Conservation (phyloP, 768 basidiomycete genomes). For the Lentinus brumalis region DNA sequence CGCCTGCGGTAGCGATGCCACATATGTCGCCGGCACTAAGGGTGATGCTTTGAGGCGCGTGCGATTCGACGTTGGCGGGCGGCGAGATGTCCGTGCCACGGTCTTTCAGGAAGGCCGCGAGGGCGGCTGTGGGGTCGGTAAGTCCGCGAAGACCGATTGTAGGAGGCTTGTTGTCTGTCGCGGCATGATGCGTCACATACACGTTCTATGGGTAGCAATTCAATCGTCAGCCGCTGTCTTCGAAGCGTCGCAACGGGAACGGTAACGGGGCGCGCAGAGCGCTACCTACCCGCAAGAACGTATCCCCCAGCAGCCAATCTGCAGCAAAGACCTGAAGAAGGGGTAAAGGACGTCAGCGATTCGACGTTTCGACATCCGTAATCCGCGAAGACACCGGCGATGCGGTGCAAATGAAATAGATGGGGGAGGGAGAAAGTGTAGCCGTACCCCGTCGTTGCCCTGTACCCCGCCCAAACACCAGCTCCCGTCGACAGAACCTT, state of each 20-base stretch:
- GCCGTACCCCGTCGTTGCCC: slow-evolving; percentile 48
- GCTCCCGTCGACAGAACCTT: slow-evolving; percentile 38
- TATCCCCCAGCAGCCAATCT: slow-evolving; percentile 65
- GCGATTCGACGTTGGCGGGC: slow-evolving; percentile 21
- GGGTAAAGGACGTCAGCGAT: slow-evolving; percentile 8
- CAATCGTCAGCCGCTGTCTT: slow-evolving; percentile 10
- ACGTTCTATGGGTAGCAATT: slow-evolving; percentile 44
- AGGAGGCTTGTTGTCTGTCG: slow-evolving; percentile 42
- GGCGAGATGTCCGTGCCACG: slow-evolving; percentile 46
- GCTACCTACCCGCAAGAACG: slow-evolving; percentile 51
- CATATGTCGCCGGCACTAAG: slow-evolving; percentile 27
- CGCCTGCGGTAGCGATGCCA: slow-evolving; percentile 34
- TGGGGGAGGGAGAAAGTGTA: not conserved
- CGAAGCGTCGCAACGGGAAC: not conserved
- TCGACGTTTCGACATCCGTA: not conserved
- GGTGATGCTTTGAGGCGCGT: slow-evolving; percentile 8
- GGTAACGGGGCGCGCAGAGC: not conserved
- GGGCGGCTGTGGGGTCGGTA: slow-evolving; percentile 41
- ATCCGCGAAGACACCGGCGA: slow-evolving; percentile 6
- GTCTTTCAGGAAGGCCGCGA: slow-evolving; percentile 40
- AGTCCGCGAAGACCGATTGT: slow-evolving; percentile 47
- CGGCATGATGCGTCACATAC: slow-evolving; percentile 50
- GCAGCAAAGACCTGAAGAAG: slow-evolving; percentile 48
- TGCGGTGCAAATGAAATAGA: not conserved
- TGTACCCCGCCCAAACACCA: slow-evolving; percentile 65